Evolutionary conservation across 768 basidiomycete species (phyloP).

Genomic region (Amanita rimosa): DNA sequence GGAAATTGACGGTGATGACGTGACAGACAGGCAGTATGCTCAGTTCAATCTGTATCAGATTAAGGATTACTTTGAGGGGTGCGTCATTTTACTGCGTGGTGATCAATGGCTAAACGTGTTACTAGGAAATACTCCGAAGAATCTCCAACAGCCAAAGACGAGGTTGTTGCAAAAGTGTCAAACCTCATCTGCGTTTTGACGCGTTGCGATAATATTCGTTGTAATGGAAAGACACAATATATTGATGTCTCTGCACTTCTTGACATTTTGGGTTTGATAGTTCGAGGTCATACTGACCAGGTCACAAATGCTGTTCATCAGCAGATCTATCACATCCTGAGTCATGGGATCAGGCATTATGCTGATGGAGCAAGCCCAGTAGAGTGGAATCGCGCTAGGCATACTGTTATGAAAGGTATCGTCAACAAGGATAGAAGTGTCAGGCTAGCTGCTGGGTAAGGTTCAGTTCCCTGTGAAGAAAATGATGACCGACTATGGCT

Average conservation of each 20-base stretch:
- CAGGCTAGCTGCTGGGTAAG: constrained; percentile 62
- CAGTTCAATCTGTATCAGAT: constrained; percentile 36
- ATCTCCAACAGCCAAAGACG: constrained; percentile 18
- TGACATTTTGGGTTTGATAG: constrained; percentile 23
- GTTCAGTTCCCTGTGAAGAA: background rate
- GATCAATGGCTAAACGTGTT: constrained; percentile 9
- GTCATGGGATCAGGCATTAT: constrained; percentile 32
- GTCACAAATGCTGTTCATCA: constrained; percentile 36
- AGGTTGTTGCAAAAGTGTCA: constrained; percentile 20
- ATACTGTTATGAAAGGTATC: constrained; percentile 37
- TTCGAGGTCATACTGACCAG: constrained; percentile 37
- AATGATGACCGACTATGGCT: constrained; percentile 1
- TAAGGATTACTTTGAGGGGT: constrained; percentile 31
- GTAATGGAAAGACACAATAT: constrained; percentile 15
- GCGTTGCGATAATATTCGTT: constrained; percentile 21
- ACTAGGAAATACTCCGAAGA: constrained; percentile 17
- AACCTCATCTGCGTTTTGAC: constrained; percentile 26
- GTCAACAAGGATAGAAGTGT: constrained; percentile 44
- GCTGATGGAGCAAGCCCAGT: constrained; percentile 17
- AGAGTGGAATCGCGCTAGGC: constrained; percentile 18
- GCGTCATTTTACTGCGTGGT: background rate
- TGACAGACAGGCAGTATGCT: constrained; percentile 30
- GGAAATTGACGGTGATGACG: constrained; percentile 33
- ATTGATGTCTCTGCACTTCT: constrained; percentile 22
- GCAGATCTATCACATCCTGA: constrained; percentile 28